phyloP scores from a whole-genome alignment of 352 stramenopile species.

The Globisporangium emineosum region DNA sequence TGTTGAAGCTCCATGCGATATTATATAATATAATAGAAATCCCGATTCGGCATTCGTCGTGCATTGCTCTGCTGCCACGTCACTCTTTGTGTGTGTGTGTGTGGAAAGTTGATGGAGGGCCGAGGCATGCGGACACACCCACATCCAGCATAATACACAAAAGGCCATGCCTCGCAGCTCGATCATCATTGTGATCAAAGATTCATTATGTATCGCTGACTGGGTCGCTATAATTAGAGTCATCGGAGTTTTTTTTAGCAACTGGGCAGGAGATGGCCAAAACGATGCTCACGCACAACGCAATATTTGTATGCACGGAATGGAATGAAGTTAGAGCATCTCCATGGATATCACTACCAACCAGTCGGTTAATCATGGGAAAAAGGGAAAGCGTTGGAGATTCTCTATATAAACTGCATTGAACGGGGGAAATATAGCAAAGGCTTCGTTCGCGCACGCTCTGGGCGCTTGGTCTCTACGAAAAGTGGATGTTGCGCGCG shows the following conservation, averaged over 20 bases:
- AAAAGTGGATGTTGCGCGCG: slow-evolving; percentile 96
- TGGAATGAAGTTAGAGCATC: not conserved
- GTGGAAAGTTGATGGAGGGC: not conserved
- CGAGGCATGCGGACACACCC: not conserved
- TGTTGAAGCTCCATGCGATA: not conserved
- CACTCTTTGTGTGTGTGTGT: no score
- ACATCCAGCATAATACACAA: not conserved
- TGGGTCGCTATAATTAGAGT: not conserved
- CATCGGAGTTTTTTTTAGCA: not conserved
- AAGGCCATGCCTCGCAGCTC: no score
- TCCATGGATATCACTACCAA: not conserved
- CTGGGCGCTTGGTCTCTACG: slow-evolving; percentile 31
- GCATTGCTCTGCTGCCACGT: slow-evolving; percentile 2
- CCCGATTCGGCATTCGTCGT: no score
- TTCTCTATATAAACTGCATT: slow-evolving; percentile 7
- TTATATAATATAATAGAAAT: not conserved
- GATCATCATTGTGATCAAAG: not conserved
- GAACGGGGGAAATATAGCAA: not conserved
- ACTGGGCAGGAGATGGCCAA: slow-evolving; percentile 1
- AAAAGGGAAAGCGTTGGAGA: not conserved
- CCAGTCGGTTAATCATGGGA: no score
- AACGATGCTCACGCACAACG: not conserved
- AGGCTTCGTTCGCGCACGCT: not conserved
- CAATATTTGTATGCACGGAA: not conserved
- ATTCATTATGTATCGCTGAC: not conserved